These are phyloP conservation scores for Hirschioporus abietinus DNA, from an alignment of 768 basidiomycete species.

Conservation along the genomic window DNA sequence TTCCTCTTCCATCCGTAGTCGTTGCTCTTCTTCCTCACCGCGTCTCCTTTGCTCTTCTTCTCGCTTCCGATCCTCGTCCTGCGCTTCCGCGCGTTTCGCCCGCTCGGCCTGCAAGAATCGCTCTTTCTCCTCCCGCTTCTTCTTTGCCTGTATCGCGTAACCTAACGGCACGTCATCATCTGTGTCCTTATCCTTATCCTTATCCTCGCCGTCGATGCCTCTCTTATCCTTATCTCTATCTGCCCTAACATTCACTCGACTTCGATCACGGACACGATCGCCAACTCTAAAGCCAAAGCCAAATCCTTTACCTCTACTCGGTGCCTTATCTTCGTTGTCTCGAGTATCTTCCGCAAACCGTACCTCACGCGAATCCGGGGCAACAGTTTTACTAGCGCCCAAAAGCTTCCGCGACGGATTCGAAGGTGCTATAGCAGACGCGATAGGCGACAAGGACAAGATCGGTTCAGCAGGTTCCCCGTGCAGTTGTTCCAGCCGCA, in stretches of 20 bases:
- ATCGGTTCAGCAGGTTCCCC: neutral
- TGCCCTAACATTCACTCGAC: constrained; percentile 41
- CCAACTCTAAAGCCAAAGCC: neutral
- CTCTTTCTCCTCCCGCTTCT: constrained; percentile 69
- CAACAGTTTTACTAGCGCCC: neutral
- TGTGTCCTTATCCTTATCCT: constrained; percentile 44
- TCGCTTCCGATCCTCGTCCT: constrained; percentile 38
- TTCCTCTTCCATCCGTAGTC: constrained; percentile 44
- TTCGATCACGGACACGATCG: constrained; percentile 6
- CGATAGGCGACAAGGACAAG: constrained; percentile 4
- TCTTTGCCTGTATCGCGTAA: constrained; percentile 65
- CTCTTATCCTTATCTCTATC: constrained; percentile 38
- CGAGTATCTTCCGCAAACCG: neutral
- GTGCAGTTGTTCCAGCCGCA: constrained; percentile 19
- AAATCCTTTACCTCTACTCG: neutral
- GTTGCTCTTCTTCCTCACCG: constrained; percentile 40
- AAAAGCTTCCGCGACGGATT: neutral
- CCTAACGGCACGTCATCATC: constrained; percentile 67
- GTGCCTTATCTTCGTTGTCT: constrained; percentile 5
- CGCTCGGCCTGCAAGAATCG: constrained; percentile 58
- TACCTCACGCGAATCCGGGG: constrained; percentile 5
- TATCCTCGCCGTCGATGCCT: constrained; percentile 26
- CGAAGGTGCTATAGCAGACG: neutral
- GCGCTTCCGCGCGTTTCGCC: constrained; percentile 38
- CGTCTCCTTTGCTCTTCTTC: constrained; percentile 33